Evolutionary conservation across 2,329 filamentous ascomycete species (phyloP), one percentile per base, ranked within the genome.

Genomic region (Aureobasidium mangrovei): DNA sequence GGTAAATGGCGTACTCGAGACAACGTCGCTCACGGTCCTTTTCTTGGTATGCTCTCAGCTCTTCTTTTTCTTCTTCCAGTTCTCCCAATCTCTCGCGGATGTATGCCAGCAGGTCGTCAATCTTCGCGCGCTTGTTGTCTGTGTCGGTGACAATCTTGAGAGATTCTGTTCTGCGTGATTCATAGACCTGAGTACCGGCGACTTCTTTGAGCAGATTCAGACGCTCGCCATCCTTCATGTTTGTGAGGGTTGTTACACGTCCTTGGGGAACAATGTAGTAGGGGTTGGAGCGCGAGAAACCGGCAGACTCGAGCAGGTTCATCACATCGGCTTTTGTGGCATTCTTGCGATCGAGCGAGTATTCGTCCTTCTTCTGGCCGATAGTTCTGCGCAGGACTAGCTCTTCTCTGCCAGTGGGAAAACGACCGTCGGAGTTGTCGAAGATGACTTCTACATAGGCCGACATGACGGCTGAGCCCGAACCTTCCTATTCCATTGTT

Each of bases 361-460:
- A 98, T 74, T 98, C 93, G 68, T 98, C 93, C 73, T 98, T 98
- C 73, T 98, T 97, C 59, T 91, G 78, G 51, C 91, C 93, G 69
- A 98, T 98, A 0, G 93, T 97, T 42, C 93, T 86, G 58, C 94
- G 86, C 56, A 98, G 75, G 40, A 93, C 84, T 45, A 97, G 82
- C 69, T 98, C 91, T 57, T 90, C 85, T 66, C 89, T 93, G 62
- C 88, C 88, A 7, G 90, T 96, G 35, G 90, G 90, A 65, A 98
- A 97, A 63, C 93, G 88, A 63, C 94, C 89, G 68, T 98, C 91
- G 63, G 82, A 88, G 68, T 98, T 98, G 78, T 98, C 93, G 70
- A 98, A 98, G 61, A 96, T 95, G 64, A 98, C 88, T 72, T 98
- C 93, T 57, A 98, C 94, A 64, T 97, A 98, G n/a, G 93, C 94